Evolutionary conservation across 2,329 filamentous ascomycete species (phyloP), one percentile per base, ranked within the genome.

Genomic region (Dactylonectria estremocensis): DNA sequence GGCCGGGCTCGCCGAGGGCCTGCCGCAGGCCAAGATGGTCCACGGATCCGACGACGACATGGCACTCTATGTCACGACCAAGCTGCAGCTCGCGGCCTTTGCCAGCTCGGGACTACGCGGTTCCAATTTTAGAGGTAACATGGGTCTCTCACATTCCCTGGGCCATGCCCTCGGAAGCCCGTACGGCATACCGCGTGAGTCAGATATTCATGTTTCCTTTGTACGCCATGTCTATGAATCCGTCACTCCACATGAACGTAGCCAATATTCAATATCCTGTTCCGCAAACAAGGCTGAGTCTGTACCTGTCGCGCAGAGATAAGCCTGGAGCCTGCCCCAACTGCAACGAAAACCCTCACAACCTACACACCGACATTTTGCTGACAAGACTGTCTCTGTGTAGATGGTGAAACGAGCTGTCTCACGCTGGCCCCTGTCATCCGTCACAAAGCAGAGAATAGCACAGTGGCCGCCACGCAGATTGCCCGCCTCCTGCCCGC

Each of bases 341-440:
- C 24, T 28, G 24, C 57, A 53, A 57, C 33, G 62, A 67, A 55
- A 35, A 64, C 48, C 24, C 60, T 35, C 28, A 55, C 54, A 56
- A 62, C 52, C 54, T 56, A 62, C 52, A 55, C 37, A 46, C 43
- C 48, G 35, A 56, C 8, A 5, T 5, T 52, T 52, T 61, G 64
- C 74, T 75, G 63, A 73, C 70, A 49, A 55, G 24, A 28, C 24
- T 7, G 24, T 5, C 24, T 28, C 20, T 22, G 48, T 35, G 28
- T 20, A 71, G 63, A 76, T 69, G 70, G 72, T 72, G 72, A 69
- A 69, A 74, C 68, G 11, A 69, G 64, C 60, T 66, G 64, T 65
- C 69, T 72, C 18, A 69, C 70, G 16, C 58, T 71, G n/a, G 66
- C 53, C 9, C 53, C 65, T 56, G 66, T 68, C 53, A 60, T 62